Percentiles rank a stretch among this genome's conserved stretches.
Evolutionary conservation across 495 filamentous ascomycete species (phyloP).

Genomic region (Parathielavia appendiculata): DNA sequence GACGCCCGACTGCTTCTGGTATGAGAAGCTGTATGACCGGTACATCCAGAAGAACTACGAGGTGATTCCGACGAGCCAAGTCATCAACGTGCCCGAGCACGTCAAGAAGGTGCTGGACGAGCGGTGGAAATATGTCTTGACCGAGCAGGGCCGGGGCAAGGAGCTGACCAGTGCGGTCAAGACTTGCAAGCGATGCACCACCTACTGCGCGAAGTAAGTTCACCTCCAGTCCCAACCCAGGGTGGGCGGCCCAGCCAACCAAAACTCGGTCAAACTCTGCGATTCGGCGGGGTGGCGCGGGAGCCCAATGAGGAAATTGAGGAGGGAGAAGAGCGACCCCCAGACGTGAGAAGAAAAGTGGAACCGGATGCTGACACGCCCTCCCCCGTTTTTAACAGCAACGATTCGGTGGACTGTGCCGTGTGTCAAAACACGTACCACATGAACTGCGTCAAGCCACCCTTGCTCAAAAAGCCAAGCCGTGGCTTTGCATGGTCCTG

Average conservation of each 20-base stretch:
- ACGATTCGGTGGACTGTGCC: slow-evolving; percentile 95
- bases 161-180: slow-evolving; percentile 96
- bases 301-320: slow-evolving; percentile 6
- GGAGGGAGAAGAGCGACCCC: not conserved
- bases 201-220: slow-evolving; percentile 83
- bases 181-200: slow-evolving; percentile 82
- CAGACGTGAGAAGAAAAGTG: slow-evolving; percentile 8
- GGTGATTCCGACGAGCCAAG: slow-evolving; percentile 82
- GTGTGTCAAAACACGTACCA: slow-evolving; percentile 94
- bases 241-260: slow-evolving; percentile 8
- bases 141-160: slow-evolving; percentile 85
- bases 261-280: slow-evolving; percentile 15
- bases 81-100: slow-evolving; percentile 91
- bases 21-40: slow-evolving; percentile 93
- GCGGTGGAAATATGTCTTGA: slow-evolving; percentile 89
- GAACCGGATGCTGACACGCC: slow-evolving; percentile 31
- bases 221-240: slow-evolving; percentile 7
- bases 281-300: slow-evolving; percentile 19
- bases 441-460: slow-evolving; percentile 95
- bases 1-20: slow-evolving; percentile 84
- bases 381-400: slow-evolving; percentile 52
- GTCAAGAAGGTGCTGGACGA: slow-evolving; percentile 95
- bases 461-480: slow-evolving; percentile 90
- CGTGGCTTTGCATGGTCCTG: slow-evolving; percentile 98
- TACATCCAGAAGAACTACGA: slow-evolving; percentile 98